Base-by-base conservation (phyloP, 805 yeast genomes). In the Saccharomycopsis sp. region DNA sequence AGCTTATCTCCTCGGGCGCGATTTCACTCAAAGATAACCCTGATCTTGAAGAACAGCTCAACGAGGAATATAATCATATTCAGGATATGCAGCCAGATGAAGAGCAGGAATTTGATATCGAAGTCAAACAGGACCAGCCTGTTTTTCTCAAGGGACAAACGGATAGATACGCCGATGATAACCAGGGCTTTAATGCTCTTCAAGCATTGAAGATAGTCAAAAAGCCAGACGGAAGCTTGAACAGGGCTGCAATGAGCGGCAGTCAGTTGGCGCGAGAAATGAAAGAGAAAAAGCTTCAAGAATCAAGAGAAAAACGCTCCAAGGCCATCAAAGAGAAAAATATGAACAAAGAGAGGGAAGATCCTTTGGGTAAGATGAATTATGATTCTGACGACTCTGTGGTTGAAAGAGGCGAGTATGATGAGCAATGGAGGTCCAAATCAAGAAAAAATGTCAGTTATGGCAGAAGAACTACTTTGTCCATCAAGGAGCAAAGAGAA, bases 1-100 rank as follows among this genome's bases (percentile, higher is more conserved):
- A 91, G 67, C 72, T 91, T 51, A 87, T 87, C 24, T 84, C 92
- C 0, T 81, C 92, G 3, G 96, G 96, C 1, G 91, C 81, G 0
- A 80, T 83, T 0, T 75, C 83, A 3, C 80, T 85, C 1, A 76
- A 81, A 2, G 91, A 85, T 61, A 83, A 84, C 65, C 91, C 91
- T 1, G 91, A 84, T 56, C 66, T 85, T 1, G 74, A 74, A 51
- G 80, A 75, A 29, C 74, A 70, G 4, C 29, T 52, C 57, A 68
- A 70, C 40, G 67, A 68, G 16, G 69, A 69, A 2, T 60, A 56
- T 3, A 64, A 68, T n/a, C 71, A 69, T 61, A 52, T 44, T 56
- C 23, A 56, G 57, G 21, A 72, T 21, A 55, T 64, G 18, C 64
- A 79, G 68, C 62, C 63, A 56, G 79, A 69, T 37, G 75, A 70